Base-by-base conservation (phyloP, 768 basidiomycete genomes). In the Pholiota molesta region DNA sequence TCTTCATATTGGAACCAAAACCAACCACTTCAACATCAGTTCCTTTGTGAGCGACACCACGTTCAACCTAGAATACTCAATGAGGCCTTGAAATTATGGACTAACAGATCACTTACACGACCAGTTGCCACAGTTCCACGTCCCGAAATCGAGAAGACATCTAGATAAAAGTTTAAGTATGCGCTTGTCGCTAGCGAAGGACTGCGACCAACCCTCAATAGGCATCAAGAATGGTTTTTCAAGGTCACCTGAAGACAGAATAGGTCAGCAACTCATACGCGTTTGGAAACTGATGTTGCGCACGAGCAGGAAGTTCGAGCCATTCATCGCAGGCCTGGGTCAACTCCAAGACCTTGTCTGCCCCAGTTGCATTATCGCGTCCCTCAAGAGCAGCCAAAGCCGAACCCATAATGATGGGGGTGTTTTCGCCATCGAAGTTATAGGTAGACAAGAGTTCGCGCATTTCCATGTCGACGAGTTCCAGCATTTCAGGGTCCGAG, bases 401-500 rank as follows among this genome's bases (percentile, higher is more conserved):
- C 19, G 95, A 96, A 49, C 97, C 97, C 91, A 94, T 95, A 72
- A 99, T 75, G 69, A 99, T 98, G n/a, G 97, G 97, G 0, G 97
- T 99, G 69, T 90, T 85, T 76, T 99, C 97, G 57, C 97, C 97
- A 69, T 99, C 97, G 66, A 92, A 99, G 69, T 94, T 92, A 81
- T 98, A 99, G 14, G 87, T 88, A 3, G 87, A 79, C 23, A 99
- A 84, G 11, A 99, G 83, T 72, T 99, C 97, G 62, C 97, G 90
- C 89, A 99, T 99, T 84, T 99, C 97, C 96, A 99, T 99, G 69
- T 99, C 97, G 63, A 99, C 97, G 62, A 99, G 90, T 80, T 97
- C 95, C 60, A 99, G 81, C 95, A 99, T 98, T 83, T 99, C 97
- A 5, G 90, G 87, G 83, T 99, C 97, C 63, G 90, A 86, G 62